Conservation (phyloP, 176 grass and related monocot species). For the Lolium rigidum region DNA sequence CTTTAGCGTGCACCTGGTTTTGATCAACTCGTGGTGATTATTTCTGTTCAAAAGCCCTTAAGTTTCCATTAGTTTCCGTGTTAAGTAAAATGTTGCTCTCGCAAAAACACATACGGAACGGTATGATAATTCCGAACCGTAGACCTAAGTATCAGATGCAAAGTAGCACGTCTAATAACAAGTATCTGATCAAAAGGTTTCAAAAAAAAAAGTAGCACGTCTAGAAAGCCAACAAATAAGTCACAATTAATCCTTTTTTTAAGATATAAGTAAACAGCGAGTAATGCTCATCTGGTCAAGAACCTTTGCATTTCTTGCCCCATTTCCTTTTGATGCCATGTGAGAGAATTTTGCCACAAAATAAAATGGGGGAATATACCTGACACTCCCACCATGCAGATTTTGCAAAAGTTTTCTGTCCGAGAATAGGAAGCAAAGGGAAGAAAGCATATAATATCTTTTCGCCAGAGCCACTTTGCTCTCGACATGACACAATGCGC, state of each 20-base stretch:
- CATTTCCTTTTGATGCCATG: constrained; percentile 17
- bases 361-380: constrained; percentile 44
- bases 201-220: constrained; percentile 33
- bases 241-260: background rate
- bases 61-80: no score
- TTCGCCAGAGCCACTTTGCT: constrained; percentile 29
- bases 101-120: constrained; percentile 32
- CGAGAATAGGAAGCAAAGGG: constrained; percentile 49
- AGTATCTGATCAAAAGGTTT: no score
- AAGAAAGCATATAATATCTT: constrained; percentile 38
- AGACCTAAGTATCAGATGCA: constrained; percentile 53
- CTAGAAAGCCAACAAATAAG: constrained; percentile 33
- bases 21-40: no score
- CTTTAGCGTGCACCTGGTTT: no score
- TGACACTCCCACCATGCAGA: constrained; percentile 45
- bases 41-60: no score
- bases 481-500: constrained; percentile 46
- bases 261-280: background rate
- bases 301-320: background rate
- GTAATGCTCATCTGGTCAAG: constrained; percentile 26
- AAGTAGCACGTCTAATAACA: constrained; percentile 10
- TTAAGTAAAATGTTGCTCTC: background rate
- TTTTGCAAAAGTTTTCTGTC: constrained; percentile 66
- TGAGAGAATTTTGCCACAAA: constrained; percentile 16
- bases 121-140: constrained; percentile 11